phyloP scores from a whole-genome alignment of 2,329 filamentous ascomycete species.

The Diaporthe sp. region DNA sequence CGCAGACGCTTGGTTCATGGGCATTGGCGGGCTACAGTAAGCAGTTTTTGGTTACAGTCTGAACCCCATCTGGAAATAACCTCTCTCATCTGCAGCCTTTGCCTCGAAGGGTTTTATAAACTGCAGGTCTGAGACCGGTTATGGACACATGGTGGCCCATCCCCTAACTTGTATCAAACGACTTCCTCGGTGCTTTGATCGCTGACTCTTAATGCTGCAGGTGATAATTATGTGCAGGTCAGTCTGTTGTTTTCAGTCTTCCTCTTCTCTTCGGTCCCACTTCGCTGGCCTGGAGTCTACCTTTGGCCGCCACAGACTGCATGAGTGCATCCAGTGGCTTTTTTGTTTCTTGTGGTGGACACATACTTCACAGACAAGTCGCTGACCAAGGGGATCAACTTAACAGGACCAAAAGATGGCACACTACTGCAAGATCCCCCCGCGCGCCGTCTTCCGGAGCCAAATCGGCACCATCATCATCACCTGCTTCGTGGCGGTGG shows the following conservation, averaged over 20 bases:
- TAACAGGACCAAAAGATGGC: slow-evolving; percentile 56
- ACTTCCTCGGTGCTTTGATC: too few species aligned
- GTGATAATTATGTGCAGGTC: slow-evolving; percentile 50
- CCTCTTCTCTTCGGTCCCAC: neutral
- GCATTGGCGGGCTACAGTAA: slow-evolving; percentile 55
- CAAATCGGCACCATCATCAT: slow-evolving; percentile 60
- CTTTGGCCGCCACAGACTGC: neutral
- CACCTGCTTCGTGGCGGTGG: slow-evolving; percentile 55
- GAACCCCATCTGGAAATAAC: too few species aligned
- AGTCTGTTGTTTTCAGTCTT: neutral
- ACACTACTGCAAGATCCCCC: slow-evolving; percentile 57
- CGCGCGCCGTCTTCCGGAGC: slow-evolving; percentile 54
- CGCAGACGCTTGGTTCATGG: slow-evolving; percentile 55
- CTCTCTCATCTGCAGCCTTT: too few species aligned
- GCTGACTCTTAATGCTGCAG: too few species aligned
- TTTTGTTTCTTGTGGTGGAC: too few species aligned
- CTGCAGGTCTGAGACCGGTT: too few species aligned
- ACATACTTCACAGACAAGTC: neutral
- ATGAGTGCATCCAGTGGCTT: neutral
- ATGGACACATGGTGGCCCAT: too few species aligned
- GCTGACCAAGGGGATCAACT: neutral
- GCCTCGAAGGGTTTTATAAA: too few species aligned
- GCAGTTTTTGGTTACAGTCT: too few species aligned
- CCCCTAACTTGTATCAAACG: too few species aligned
- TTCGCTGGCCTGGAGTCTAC: neutral